Percentiles rank a stretch among this genome's conserved stretches.
Conservation (phyloP, 495 filamentous ascomycete genomes). For the Parathielavia appendiculata region DNA sequence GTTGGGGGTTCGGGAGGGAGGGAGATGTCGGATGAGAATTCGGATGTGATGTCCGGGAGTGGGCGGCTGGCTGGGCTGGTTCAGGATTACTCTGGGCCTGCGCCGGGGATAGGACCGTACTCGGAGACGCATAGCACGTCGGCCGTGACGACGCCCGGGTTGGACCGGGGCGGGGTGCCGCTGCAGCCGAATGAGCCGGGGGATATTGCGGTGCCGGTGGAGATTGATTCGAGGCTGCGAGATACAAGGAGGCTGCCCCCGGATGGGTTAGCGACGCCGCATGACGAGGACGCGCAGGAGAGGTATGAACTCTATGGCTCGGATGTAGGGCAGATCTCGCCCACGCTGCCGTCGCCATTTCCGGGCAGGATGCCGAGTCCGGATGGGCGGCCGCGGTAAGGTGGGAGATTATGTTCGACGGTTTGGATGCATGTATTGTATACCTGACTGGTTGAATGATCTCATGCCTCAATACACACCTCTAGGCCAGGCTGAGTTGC, state of each 20-base stretch:
- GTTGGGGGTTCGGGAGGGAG: constrained; percentile 11
- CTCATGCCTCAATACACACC: neutral
- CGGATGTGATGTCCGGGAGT: constrained; percentile 25
- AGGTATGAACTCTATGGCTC: constrained; percentile 31
- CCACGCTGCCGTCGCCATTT: constrained; percentile 1
- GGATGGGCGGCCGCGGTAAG: neutral
- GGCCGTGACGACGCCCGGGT: constrained; percentile 18
- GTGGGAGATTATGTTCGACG: neutral
- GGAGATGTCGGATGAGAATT: constrained; percentile 29
- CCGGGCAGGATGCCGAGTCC: constrained; percentile 3
- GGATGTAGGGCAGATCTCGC: constrained; percentile 11
- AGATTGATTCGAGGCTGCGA: constrained; percentile 29
- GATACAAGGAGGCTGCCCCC: neutral
- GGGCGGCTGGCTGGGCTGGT: constrained; percentile 22
- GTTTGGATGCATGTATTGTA: neutral
- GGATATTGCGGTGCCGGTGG: constrained; percentile 34
- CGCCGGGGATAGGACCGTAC: constrained; percentile 29
- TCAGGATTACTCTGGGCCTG: constrained; percentile 32
- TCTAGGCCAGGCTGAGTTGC: neutral
- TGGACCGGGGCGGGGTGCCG: constrained; percentile 23
- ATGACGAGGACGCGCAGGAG: neutral
- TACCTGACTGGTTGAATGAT: neutral
- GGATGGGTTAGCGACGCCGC: neutral
- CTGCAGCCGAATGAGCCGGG: constrained; percentile 28
- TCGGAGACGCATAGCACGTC: constrained; percentile 24